Evolutionary conservation across 352 stramenopile genomes (phyloP).

Genomic region (Globisporangium nodosum): DNA sequence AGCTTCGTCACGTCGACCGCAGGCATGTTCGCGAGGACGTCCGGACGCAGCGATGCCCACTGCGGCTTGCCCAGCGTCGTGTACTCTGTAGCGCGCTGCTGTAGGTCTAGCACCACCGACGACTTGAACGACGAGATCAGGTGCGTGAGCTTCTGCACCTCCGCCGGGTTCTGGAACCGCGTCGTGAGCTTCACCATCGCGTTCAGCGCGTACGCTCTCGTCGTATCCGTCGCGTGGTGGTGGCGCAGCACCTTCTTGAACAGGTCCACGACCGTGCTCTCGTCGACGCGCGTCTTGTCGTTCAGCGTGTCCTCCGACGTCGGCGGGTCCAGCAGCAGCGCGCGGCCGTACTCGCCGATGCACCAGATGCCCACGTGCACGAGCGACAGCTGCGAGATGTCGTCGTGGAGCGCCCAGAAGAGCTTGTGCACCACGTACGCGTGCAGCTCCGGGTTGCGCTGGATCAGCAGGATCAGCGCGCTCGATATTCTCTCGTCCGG

Average conservation of each 20-base stretch:
- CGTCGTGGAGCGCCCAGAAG: slow-evolving; percentile 93
- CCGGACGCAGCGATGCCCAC: slow-evolving; percentile 65
- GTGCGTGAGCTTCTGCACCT: slow-evolving; percentile 75
- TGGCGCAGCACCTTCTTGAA: slow-evolving; percentile 77
- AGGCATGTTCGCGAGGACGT: slow-evolving; percentile 93
- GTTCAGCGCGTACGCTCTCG: slow-evolving; percentile 79
- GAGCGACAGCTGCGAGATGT: slow-evolving; percentile 93
- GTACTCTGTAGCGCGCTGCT: slow-evolving; percentile 96
- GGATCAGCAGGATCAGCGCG: slow-evolving; percentile 95
- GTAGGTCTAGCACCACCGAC: slow-evolving; percentile 94
- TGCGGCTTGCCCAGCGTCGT: slow-evolving; percentile 78
- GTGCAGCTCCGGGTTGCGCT: slow-evolving; percentile 85
- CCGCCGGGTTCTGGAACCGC: slow-evolving; percentile 65
- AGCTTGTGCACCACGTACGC: slow-evolving; percentile 97
- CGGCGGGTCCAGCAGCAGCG: slow-evolving; percentile 76
- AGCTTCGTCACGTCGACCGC: slow-evolving; percentile 89
- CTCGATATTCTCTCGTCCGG: slow-evolving; percentile 92
- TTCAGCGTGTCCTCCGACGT: slow-evolving; percentile 53
- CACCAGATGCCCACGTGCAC: slow-evolving; percentile 98
- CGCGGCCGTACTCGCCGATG: slow-evolving; percentile 95
- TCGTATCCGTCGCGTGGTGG: slow-evolving; percentile 78
- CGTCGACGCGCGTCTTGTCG: slow-evolving; percentile 63
- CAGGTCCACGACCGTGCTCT: slow-evolving; percentile 62
- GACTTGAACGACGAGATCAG: slow-evolving; percentile 89
- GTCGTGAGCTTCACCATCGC: slow-evolving; percentile 95